Base-by-base conservation (phyloP, 805 yeast species). In the Metschnikowia proteae region DNA sequence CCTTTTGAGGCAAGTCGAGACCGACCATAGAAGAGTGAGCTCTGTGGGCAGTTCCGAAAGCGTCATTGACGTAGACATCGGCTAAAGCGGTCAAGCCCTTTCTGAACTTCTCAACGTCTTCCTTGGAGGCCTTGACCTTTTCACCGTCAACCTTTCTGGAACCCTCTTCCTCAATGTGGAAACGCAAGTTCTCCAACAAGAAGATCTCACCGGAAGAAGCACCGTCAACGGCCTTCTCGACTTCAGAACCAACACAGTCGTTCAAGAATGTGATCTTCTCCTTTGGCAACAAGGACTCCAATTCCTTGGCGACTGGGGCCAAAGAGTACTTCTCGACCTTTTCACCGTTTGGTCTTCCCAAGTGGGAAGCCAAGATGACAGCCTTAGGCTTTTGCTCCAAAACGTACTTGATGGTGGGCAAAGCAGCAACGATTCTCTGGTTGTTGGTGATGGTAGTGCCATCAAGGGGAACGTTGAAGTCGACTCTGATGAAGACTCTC, bases 11-110 rank as follows among this genome's bases (percentile, higher is more conserved):
- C 64, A 89, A 81, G 62, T 92, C 91, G 63, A 94, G 80, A 68
- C 99, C 99, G 65, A 94, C 99, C 91, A 94, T 92, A 43, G 99
- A 94, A 48, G 97, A 90, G 81, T 94, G 99, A 56, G 99, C 99
- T 81, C 99, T 89, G 86, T 94, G 99, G 50, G 98, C 97, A 56
- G 99, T 94, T 73, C 99, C 99, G 66, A 94, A 94, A 30, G 60
- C 60, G 43, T 94, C 99, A 78, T 94, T 86, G 71, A 94, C 83
- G 80, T 94, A 94, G 58, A 94, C 96, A 66, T 94, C 99, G 60
- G 97, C 98, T 65, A 94, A 80, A 49, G 90, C 76, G 63, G 96
- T 87, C 75, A 94, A 83, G 68, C 87, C 83, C 65, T 82, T 67
- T 83, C 99, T 88, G 87, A 94, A 94, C 62, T 76, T 81, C 67